Conservation (phyloP, 1,139 yeast species). For the Pichia terricola region DNA sequence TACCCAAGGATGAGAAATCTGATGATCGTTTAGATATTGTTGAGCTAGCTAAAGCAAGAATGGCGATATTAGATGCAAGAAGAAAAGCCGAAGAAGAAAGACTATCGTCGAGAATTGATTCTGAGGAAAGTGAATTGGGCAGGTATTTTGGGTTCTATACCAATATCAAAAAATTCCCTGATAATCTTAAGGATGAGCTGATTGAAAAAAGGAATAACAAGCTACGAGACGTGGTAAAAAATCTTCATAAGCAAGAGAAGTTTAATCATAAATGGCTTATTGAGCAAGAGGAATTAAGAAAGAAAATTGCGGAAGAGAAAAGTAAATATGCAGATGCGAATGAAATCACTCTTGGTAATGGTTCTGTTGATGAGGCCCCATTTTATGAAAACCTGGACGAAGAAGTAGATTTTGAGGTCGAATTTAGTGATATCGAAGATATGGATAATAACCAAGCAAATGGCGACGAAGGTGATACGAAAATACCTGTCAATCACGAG, state of each 20-base stretch:
- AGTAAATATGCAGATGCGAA: conserved; percentile 11
- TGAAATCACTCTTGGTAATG: conserved; percentile 19
- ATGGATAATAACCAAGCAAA: not conserved
- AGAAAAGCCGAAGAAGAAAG: conserved; percentile 24
- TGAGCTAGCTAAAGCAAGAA: conserved; percentile 43
- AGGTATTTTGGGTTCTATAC: conserved; percentile 39
- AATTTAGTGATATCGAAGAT: conserved; percentile 16
- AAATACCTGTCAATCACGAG: not conserved
- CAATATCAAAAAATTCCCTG: conserved; percentile 24
- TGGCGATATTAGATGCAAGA: conserved; percentile 27
- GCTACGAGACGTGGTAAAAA: conserved; percentile 30
- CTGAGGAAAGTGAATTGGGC: conserved; percentile 27
- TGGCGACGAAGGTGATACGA: not conserved
- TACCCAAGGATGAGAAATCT: not conserved
- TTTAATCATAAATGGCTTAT: conserved; percentile 22
- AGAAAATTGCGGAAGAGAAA: conserved; percentile 19
- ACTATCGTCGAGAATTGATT: conserved; percentile 21
- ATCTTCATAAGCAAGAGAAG: conserved; percentile 31
- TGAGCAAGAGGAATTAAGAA: conserved; percentile 24
- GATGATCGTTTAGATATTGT: conserved; percentile 38
- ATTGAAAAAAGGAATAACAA: conserved; percentile 27
- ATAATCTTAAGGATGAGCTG: conserved; percentile 20
- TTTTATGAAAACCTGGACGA: conserved; percentile 8
- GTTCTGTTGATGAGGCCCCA: conserved; percentile 6
- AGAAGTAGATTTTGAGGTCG: conserved; percentile 17